phyloP scores from a whole-genome alignment of 495 filamentous ascomycete species.

The Penicillium maclennaniae region DNA sequence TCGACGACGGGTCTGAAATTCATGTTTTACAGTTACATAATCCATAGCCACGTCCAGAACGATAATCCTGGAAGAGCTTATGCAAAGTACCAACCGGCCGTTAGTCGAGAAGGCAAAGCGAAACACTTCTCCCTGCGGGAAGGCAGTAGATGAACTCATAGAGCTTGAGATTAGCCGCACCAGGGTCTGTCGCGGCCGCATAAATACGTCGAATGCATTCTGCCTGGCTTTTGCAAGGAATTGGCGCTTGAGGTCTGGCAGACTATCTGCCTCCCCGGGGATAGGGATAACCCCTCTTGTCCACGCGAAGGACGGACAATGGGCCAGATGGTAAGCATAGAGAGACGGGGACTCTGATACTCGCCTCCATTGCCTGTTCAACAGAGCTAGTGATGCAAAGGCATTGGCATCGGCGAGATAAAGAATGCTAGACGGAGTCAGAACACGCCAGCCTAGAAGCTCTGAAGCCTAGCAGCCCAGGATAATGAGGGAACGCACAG shows the following conservation, averaged over 20 bases:
- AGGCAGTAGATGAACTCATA: conserved; percentile 74
- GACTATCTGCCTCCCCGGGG: conserved; percentile 46
- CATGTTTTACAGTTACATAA: conserved; percentile 61
- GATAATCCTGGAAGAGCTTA: conserved; percentile 83
- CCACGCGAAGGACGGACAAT: conserved; percentile 63
- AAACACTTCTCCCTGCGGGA: conserved; percentile 80
- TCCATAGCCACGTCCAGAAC: conserved; percentile 63
- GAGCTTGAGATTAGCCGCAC: conserved; percentile 79
- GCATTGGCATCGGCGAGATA: conserved; percentile 68
- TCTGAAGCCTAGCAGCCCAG: background rate
- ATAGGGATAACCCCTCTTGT: conserved; percentile 45
- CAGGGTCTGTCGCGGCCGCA: conserved; percentile 64
- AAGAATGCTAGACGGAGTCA: conserved; percentile 59
- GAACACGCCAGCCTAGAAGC: conserved; percentile 11
- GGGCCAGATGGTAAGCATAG: conserved; percentile 72
- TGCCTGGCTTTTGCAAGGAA: conserved; percentile 70
- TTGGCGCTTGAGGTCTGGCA: conserved; percentile 58
- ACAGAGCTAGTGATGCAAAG: conserved; percentile 77
- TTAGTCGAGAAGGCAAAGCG: conserved; percentile 75
- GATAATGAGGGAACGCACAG: conserved; percentile 18
- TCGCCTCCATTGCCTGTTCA: conserved; percentile 73
- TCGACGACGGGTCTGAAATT: conserved; percentile 74
- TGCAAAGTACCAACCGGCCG: conserved; percentile 69
- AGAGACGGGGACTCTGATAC: conserved; percentile 67
- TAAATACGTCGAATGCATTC: conserved; percentile 75